Base-by-base conservation (phyloP, 179 eudicot species). In the Spinacia oleracea region DNA sequence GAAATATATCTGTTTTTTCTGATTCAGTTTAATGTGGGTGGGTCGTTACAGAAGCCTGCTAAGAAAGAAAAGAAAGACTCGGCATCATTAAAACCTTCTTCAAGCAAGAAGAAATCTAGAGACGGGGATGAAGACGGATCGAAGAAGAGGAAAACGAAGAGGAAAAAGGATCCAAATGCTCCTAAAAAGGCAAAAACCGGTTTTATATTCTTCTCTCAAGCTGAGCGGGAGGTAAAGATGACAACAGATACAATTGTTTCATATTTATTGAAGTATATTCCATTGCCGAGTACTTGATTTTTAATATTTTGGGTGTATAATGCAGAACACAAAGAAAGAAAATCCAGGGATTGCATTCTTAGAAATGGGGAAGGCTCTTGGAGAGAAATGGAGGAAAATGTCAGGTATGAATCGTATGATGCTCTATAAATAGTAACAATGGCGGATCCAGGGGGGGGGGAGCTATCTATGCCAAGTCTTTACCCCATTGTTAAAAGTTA, bases 81-180 rank as follows among this genome's bases (percentile, higher is more conserved):
- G 16, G 60, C 91, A 69, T 35, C 77, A 81, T 70, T 90, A 1
- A 94, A 94, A 86, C 79, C 91, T 63, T 84, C 90, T 63, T 84
- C 90, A 53, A 87, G 85, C 77, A 87, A 88, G 86, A 90, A 88
- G 85, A 88, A 87, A 82, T 21, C 88, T 43, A 91, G 87, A 85
- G 96, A 85, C 31, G 91, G 83, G 51, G 97, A 86, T 59, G 92
- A 90, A 43, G 93, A 87, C 23, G 91, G 90, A 63, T 63, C 89
- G 60, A 90, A 92, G 88, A 93, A 94, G 90, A 96, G 83, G 86
- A 96, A 94, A 76, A 91, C 72, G 31, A 93, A 90, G 89, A 90
- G 86, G 90, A 95, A 90, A 77, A 93, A 94, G 84, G 99, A 96
- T 83, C 99, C 98, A 73, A 94, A 92, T 83, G 97, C 97, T 63